Conservation (phyloP, 129 eudicot species). For the Apium graveolens region DNA sequence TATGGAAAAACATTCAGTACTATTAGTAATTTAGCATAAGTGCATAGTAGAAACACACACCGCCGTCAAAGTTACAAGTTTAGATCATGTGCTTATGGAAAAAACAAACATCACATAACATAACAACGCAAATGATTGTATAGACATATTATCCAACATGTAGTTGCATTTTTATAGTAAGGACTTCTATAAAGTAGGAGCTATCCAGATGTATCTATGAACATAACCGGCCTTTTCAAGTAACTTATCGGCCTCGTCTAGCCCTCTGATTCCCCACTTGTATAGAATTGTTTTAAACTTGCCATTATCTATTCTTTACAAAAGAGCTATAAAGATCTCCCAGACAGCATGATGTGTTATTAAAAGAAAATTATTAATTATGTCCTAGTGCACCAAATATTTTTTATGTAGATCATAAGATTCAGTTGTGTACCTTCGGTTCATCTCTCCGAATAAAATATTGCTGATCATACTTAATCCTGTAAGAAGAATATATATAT, state of each 20-base stretch:
- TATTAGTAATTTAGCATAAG: neutral
- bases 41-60: neutral
- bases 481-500: conserved; percentile 20
- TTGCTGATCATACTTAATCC: conserved; percentile 93
- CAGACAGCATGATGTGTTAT: conserved; percentile 56
- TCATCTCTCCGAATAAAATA: conserved; percentile 97
- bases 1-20: too few species aligned
- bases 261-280: conserved; percentile 88
- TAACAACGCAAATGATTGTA: neutral
- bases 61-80: neutral
- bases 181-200: conserved; percentile 54
- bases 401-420: neutral
- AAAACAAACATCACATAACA: neutral
- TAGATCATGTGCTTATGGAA: neutral
- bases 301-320: conserved; percentile 76
- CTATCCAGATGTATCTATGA: conserved; percentile 84
- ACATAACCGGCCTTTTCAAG: conserved; percentile 65
- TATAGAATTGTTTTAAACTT: conserved; percentile 63
- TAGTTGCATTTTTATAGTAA: neutral
- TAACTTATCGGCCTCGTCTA: conserved; percentile 71
- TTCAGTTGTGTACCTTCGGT: conserved; percentile 44
- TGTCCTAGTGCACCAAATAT: too few species aligned
- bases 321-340: conserved; percentile 93
- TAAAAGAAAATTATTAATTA: neutral
- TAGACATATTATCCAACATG: neutral